A percentile compares a stretch with the other conserved stretches of the same genome.
phyloP scores from a whole-genome alignment of 345 rosid species.

The Tarenaya hassleriana region DNA sequence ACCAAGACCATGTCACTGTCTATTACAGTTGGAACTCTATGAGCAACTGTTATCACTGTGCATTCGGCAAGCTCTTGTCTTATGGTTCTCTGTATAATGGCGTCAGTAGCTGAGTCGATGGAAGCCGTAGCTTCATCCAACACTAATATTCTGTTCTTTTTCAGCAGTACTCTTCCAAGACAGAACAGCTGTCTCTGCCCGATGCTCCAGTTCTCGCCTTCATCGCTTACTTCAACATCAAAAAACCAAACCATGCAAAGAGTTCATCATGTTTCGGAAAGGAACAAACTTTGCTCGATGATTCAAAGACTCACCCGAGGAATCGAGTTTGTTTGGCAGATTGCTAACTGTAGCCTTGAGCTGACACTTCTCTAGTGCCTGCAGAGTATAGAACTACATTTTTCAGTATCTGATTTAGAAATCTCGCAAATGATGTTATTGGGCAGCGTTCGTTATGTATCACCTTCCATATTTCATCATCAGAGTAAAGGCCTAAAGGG shows the following conservation, averaged over 20 bases:
- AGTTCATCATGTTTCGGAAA: not conserved
- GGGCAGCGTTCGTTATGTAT: too few relatives aligned
- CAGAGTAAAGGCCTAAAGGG: slow-evolving; percentile 69
- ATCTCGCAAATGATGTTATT: not conserved
- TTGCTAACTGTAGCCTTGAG: slow-evolving; percentile 51
- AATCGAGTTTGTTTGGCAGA: slow-evolving; percentile 57
- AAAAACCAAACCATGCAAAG: slow-evolving; percentile 5
- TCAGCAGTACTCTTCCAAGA: slow-evolving; percentile 61
- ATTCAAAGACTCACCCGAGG: slow-evolving; percentile 39
- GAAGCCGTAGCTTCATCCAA: slow-evolving; percentile 73
- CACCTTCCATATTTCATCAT: slow-evolving; percentile 80
- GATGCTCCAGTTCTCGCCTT: slow-evolving; percentile 84
- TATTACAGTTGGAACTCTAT: slow-evolving; percentile 64
- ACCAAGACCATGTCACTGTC: slow-evolving; percentile 86
- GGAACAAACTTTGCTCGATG: not conserved
- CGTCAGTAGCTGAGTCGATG: slow-evolving; percentile 65
- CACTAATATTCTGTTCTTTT: slow-evolving; percentile 56
- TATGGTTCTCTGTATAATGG: slow-evolving; percentile 56
- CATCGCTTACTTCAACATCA: slow-evolving; percentile 48
- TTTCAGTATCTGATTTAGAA: too few relatives aligned
- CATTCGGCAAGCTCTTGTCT: slow-evolving; percentile 56
- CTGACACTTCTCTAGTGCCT: slow-evolving; percentile 80
- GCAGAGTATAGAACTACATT: slow-evolving; percentile 6
- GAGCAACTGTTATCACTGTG: slow-evolving; percentile 70
- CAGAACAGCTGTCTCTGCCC: slow-evolving; percentile 76